These are phyloP conservation scores for Naganishia kalamii DNA, from an alignment of 768 basidiomycete genomes.

Conservation along the genomic window DNA sequence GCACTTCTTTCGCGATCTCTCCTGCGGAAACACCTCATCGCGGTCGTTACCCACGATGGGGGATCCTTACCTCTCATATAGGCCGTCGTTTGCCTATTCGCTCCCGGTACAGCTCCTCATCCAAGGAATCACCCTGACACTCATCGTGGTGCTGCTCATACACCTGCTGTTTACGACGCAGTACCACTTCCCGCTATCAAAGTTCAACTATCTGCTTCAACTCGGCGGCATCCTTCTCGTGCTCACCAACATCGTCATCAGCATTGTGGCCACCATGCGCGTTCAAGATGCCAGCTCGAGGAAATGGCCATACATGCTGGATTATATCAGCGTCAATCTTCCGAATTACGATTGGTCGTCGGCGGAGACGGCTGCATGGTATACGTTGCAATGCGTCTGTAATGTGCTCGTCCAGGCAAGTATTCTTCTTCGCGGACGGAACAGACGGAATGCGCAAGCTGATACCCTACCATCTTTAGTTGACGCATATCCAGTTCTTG, in stretches of 20 bases:
- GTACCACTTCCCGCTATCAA: conserved; percentile 91
- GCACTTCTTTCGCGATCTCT: too few relatives aligned
- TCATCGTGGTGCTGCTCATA: conserved; percentile 75
- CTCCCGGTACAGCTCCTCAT: conserved; percentile 85
- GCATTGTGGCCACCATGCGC: conserved; percentile 66
- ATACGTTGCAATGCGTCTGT: conserved; percentile 77
- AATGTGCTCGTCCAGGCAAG: conserved; percentile 77
- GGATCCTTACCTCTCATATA: conserved; percentile 72
- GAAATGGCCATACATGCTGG: conserved; percentile 91
- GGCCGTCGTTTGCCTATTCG: conserved; percentile 77
- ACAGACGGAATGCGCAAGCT: not conserved
- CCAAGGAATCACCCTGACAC: conserved; percentile 74
- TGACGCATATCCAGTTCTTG: conserved; percentile 95
- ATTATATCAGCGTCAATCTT: conserved; percentile 75
- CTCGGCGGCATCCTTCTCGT: conserved; percentile 73
- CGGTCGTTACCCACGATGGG: not conserved
- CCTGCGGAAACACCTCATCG: too few relatives aligned
- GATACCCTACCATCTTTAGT: conserved; percentile 50
- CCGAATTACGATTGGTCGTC: conserved; percentile 65
- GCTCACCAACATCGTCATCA: conserved; percentile 68
- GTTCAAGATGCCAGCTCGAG: conserved; percentile 59
- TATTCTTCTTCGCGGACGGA: conserved; percentile 14
- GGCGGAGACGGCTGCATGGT: conserved; percentile 68
- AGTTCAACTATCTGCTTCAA: conserved; percentile 85
- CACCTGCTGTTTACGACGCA: conserved; percentile 92